These are phyloP conservation scores for Aureobasidium namibiae DNA, from an alignment of 2,329 filamentous ascomycete species.

Conservation along the genomic window DNA sequence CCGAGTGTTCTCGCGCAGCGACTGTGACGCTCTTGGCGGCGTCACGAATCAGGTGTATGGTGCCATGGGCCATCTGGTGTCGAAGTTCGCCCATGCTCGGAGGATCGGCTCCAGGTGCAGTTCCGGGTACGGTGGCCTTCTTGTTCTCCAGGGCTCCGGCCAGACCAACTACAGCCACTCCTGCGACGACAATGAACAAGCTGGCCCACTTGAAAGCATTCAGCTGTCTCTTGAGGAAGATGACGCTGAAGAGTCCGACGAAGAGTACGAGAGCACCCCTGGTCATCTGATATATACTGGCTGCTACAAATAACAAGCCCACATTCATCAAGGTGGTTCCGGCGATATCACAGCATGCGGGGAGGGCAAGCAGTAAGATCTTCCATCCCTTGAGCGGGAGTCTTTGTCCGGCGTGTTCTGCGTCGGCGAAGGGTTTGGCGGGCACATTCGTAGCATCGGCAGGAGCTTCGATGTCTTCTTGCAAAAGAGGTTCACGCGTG, in stretches of 20 bases:
- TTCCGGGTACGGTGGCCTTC: constrained; percentile 32
- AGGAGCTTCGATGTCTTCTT: constrained; percentile 12
- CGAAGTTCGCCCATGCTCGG: background rate
- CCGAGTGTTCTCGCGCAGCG: constrained; percentile 42
- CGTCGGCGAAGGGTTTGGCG: constrained; percentile 45
- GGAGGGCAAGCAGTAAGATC: constrained; percentile 68
- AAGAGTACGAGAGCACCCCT: constrained; percentile 90
- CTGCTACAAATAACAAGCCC: constrained; percentile 84
- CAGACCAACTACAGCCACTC: constrained; percentile 82
- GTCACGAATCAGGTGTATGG: background rate
- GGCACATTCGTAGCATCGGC: constrained; percentile 32
- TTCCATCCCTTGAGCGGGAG: constrained; percentile 59
- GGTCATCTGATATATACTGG: constrained; percentile 98
- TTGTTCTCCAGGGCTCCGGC: constrained; percentile 74
- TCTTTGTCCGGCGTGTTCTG: constrained; percentile 27
- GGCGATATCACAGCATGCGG: constrained; percentile 86
- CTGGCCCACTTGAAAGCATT: constrained; percentile 88
- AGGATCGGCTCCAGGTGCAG: constrained; percentile 19
- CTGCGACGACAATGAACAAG: constrained; percentile 75
- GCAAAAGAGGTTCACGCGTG: background rate
- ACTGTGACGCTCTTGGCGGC: constrained; percentile 30
- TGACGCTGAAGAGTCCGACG: constrained; percentile 87
- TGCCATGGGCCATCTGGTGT: background rate
- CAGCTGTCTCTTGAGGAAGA: constrained; percentile 75
- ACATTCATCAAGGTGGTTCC: constrained; percentile 97